phyloP scores from a whole-genome alignment of 441 rosid genomes.

The Brassica balearica region DNA sequence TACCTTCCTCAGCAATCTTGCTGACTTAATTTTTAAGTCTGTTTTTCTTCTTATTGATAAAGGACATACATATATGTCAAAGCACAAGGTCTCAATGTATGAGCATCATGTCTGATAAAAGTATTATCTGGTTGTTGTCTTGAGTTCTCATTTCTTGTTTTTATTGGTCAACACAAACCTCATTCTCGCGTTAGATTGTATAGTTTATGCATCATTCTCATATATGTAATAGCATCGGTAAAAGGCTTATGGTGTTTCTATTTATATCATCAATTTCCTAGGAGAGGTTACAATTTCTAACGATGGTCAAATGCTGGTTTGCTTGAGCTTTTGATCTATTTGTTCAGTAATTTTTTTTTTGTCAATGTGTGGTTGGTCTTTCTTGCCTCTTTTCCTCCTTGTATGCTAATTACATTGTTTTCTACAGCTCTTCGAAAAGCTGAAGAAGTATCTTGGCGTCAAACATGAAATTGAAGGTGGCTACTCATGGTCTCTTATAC shows the following conservation, averaged over 20 bases:
- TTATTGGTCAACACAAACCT: neutral
- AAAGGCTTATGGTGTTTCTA: neutral
- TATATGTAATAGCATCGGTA: too few relatives aligned
- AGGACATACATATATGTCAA: constrained; percentile 18
- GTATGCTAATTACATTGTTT: constrained; percentile 40
- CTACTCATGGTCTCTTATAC: constrained; percentile 91
- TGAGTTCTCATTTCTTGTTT: neutral
- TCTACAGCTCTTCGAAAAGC: constrained; percentile 78
- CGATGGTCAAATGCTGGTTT: constrained; percentile 1
- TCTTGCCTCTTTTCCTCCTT: constrained; percentile 4
- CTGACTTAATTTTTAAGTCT: neutral
- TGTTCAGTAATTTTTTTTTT: neutral
- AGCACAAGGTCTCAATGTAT: constrained; percentile 6
- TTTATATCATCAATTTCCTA: neutral
- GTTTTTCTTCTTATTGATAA: constrained; percentile 10
- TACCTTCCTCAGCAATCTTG: constrained; percentile 19
- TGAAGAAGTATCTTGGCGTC: constrained; percentile 84
- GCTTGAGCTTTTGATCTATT: constrained; percentile 21
- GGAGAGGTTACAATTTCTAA: constrained; percentile 18
- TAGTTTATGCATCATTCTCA: neutral
- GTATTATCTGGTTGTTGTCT: constrained; percentile 7
- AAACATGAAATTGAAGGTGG: constrained; percentile 89
- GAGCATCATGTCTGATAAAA: constrained; percentile 8
- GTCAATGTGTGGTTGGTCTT: constrained; percentile 8
- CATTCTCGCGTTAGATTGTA: neutral